Base-by-base conservation (phyloP, 2,329 filamentous ascomycete genomes). In the Aspergillus sp. region DNA sequence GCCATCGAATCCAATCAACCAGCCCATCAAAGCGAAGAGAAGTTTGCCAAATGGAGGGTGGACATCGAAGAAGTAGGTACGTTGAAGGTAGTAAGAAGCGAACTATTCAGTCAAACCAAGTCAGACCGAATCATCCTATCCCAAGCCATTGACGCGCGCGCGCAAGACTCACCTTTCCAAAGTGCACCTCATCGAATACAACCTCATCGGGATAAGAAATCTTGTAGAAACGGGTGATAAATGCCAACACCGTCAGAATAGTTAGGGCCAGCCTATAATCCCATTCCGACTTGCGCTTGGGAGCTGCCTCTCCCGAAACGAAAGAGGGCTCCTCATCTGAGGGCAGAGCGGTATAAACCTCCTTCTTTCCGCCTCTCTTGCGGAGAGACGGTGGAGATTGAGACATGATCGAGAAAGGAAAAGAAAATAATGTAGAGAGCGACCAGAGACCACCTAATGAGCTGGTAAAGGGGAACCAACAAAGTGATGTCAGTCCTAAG, bases 21-120 rank as follows among this genome's bases (percentile, higher is more conserved):
- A 98, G 66, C 93, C 93, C 72, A 95, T 90, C 53, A 96, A 82
- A 56, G 90, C 93, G 65, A 97, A 97, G 40, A 98, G 83, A 48
- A 98, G 89, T 77, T 98, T 98, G 69, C 88, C 93, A 59, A 98
- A 94, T 11, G 93, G 93, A 56, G 93, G 93, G 69, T 98, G 93
- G 43, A 98, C 93, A 74, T 98, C 93, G 82, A 98, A 98, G 78
- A 98, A 98, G 76, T 97, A 98, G 50, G 90, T 96, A 60, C 90
- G 86, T 73, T 96, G 85, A 58, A 98, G 84, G 68, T 98, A 98
- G 68, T 85, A 82, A 9, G 79, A 81, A 52, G 72, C 72, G 49
- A 75, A 75, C 72, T 74, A 56, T 35, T 28, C 29, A 43, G 12
- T 27, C 36, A 26, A 33, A 11, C 33, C 27, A 29, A 34, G 51